Evolutionary conservation across 2,329 filamentous ascomycete genomes (phyloP), one percentile per base, ranked within the genome.

Genomic region (Penicillium aurantiogriseum): DNA sequence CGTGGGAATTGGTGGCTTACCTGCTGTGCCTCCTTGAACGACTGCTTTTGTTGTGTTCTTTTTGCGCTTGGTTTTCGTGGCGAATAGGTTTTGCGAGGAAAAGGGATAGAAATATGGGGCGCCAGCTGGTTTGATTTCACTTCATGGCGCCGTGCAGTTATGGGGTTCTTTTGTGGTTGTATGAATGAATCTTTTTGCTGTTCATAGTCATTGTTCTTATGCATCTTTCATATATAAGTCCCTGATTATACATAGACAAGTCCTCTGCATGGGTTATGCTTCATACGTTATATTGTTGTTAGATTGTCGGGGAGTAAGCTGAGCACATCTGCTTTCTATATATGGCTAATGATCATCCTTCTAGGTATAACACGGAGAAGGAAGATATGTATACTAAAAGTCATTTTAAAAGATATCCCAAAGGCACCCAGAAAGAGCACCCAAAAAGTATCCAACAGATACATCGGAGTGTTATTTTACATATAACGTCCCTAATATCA

Each of bases 31-130:
- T 52, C 38, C 42, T 33, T 50, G n/a, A 21, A 25, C 35, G 39
- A 43, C 36, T 42, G 27, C 13, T 33, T 25, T 25, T 39, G n/a
- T 3, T 19, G 19, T 35, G 19, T 17, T 23, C n/a, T 38, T 38
- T 13, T 29, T 27, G 11, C 21, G 35, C 6, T 38, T 38, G 33
- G 2, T 25, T 55, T 55, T 33, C 25, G 35, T 21, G 48, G 54
- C 54, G 54, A 56, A 56, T 25, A 15, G 40, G 40, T n/a, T 29
- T 31, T 50, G 45, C 21, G 38, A 42, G 36, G 48, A 23, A 56
- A 56, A 43, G 35, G 47, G 39, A 53, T 53, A 56, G 49, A 56
- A 38, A 52, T n/a, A 35, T 29, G 33, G 47, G 54, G 54, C 54
- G 49, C 54, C 50, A 56, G 49, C 54, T 47, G 48, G 48, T 53